Conservation (phyloP, 352 stramenopile genomes). For the Hyaloperonospora arabidopsidis region DNA sequence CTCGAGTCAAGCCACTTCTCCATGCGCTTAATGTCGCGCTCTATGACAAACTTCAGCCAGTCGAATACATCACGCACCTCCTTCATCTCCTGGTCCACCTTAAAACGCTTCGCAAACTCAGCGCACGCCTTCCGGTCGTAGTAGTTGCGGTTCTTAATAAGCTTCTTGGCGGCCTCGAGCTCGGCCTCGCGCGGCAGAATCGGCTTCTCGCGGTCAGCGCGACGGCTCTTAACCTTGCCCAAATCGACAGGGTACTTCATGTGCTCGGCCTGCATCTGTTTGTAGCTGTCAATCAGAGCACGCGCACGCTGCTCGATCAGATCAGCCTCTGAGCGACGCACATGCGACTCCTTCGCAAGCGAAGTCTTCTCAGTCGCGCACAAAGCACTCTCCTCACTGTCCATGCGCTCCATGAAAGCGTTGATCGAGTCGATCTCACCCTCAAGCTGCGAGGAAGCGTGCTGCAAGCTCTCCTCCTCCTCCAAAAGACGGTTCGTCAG, state of each 20-base stretch:
- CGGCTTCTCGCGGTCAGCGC: slow-evolving; percentile 64
- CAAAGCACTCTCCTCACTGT: slow-evolving; percentile 79
- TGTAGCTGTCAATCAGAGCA: slow-evolving; percentile 80
- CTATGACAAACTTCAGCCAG: slow-evolving; percentile 69
- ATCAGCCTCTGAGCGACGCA: slow-evolving; percentile 70
- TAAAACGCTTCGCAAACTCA: slow-evolving; percentile 80
- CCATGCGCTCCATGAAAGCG: slow-evolving; percentile 85
- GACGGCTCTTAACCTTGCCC: slow-evolving; percentile 74
- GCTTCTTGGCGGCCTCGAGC: slow-evolving; percentile 61
- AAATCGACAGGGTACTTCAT: slow-evolving; percentile 78
- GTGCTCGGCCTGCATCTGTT: slow-evolving; percentile 82
- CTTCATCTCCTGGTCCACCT: slow-evolving; percentile 72
- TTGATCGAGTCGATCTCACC: slow-evolving; percentile 85
- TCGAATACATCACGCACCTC: slow-evolving; percentile 82
- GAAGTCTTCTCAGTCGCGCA: slow-evolving; percentile 81
- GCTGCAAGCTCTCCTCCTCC: slow-evolving; percentile 78
- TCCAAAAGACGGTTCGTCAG: slow-evolving; percentile 78
- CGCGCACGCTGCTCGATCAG: slow-evolving; percentile 81
- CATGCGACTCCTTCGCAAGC: slow-evolving; percentile 75
- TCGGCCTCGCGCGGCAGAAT: slow-evolving; percentile 61
- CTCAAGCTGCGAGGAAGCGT: slow-evolving; percentile 75
- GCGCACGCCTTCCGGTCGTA: slow-evolving; percentile 78
- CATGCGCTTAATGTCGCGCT: slow-evolving; percentile 79
- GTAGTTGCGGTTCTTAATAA: slow-evolving; percentile 86
- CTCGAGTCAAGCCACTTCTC: slow-evolving; percentile 78